Percentiles rank a stretch among this genome's conserved stretches.
These are phyloP conservation scores for Ustilago lituana DNA, from an alignment of 1,284 basidiomycete species.

Conservation along the genomic window DNA sequence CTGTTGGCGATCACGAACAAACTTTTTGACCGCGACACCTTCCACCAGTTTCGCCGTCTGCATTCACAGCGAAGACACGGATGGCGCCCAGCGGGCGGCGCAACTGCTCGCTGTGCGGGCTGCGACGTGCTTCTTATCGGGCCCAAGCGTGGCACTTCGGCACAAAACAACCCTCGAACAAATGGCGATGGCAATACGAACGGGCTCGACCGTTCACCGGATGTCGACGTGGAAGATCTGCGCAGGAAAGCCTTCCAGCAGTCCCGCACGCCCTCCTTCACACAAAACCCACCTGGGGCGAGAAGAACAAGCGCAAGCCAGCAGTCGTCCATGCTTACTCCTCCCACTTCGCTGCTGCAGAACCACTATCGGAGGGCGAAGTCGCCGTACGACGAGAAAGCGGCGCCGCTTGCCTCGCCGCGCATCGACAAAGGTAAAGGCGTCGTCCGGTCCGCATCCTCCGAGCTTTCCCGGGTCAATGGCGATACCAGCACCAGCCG, in stretches of 20 bases:
- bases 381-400: conserved; percentile 48
- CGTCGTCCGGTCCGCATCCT: conserved; percentile 33
- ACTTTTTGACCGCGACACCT: conserved; percentile 83
- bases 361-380: conserved; percentile 27
- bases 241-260: conserved; percentile 7
- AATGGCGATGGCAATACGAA: too few species aligned
- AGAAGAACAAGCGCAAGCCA: conserved; percentile 6
- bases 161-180: too few species aligned
- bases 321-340: conserved; percentile 18
- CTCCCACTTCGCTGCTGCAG: conserved; percentile 21
- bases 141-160: conserved; percentile 10
- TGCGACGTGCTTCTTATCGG: conserved; percentile 34
- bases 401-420: conserved; percentile 43
- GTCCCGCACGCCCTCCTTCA: conserved; percentile 13
- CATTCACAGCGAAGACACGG: conserved; percentile 66
- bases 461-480: conserved; percentile 6
- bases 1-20: conserved; percentile 87
- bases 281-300: neutral
- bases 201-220: neutral
- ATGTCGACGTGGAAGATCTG: conserved; percentile 4
- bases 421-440: conserved; percentile 48
- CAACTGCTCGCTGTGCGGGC: conserved; percentile 13
- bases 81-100: conserved; percentile 59
- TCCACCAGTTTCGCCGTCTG: conserved; percentile 74
- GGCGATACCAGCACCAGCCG: neutral